These are phyloP conservation scores for Aspergillus niger DNA, from an alignment of 2,329 filamentous ascomycete species.

Conservation along the genomic window DNA sequence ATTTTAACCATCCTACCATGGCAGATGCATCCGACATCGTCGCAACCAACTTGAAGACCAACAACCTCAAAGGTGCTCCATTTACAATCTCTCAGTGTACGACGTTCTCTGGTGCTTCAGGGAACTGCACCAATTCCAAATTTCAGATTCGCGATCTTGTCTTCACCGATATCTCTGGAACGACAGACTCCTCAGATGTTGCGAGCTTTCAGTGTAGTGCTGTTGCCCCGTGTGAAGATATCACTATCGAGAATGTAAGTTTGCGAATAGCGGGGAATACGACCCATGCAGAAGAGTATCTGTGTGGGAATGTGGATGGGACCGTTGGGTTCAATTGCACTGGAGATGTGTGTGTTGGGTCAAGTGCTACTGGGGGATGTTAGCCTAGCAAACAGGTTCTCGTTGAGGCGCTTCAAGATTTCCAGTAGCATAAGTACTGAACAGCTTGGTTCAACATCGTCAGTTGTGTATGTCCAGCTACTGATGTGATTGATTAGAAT, in stretches of 20 bases:
- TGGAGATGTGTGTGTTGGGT: slow-evolving; percentile 22
- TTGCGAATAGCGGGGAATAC: slow-evolving; percentile 23
- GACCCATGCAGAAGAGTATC: slow-evolving; percentile 22
- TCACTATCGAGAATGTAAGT: slow-evolving; percentile 23
- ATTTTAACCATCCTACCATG: not conserved
- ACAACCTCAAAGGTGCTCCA: slow-evolving; percentile 30
- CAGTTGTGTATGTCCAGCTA: too few relatives aligned
- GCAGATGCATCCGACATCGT: slow-evolving; percentile 38
- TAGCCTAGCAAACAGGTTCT: not conserved
- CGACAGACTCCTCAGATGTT: slow-evolving; percentile 20
- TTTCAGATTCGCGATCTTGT: slow-evolving; percentile 44
- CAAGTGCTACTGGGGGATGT: slow-evolving; percentile 38
- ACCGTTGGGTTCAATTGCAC: slow-evolving; percentile 30
- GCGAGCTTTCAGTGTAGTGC: slow-evolving; percentile 37
- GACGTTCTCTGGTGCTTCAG: slow-evolving; percentile 36
- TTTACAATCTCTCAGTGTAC: slow-evolving; percentile 47
- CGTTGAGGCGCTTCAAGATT: too few relatives aligned
- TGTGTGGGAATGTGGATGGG: slow-evolving; percentile 30
- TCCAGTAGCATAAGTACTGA: too few relatives aligned
- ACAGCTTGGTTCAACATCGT: too few relatives aligned
- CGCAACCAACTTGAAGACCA: slow-evolving; percentile 38
- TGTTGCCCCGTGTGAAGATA: slow-evolving; percentile 29
- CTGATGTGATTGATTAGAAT: too few relatives aligned
- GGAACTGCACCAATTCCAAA: slow-evolving; percentile 43
- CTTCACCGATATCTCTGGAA: slow-evolving; percentile 23